Evolutionary conservation across 345 rosid genomes (phyloP), one percentile per base, ranked within the genome.

Genomic region (Populus pruinosa): DNA sequence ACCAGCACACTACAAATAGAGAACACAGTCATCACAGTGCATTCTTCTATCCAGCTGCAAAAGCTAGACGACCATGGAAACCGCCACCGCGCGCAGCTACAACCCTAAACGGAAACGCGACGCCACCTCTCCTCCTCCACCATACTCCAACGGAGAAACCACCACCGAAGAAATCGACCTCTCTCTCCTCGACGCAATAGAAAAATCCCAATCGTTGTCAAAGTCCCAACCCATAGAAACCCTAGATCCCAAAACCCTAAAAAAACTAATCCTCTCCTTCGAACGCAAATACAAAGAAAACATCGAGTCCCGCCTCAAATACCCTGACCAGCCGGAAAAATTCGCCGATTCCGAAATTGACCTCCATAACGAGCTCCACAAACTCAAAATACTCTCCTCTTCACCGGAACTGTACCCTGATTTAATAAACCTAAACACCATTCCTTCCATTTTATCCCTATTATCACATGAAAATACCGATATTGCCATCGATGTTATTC

Each of bases 211-310:
- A 5, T 73, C 73, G 10, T 70, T 25, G 23, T 9, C 65, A 47
- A 25, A 71, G 18, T 61, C 65, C 65, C 29, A 36, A 69, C 50
- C 86, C 70, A 90, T 93, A 10, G 97, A 93, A 43, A 86, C 81
- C 25, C 91, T 95, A 41, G 99, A 95, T 89, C 84, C 87, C 61
- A 92, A 92, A 70, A 82, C 94, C 73, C 87, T 95, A 14, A 93
- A 93, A 78, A 95, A 91, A 85, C 91, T 91, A 5, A 96, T 93
- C 27, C 93, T 95, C 69, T 90, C 99, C 75, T 95, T 95, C 88
- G 99, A 95, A 87, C 96, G 98, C 10, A 98, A 98, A 53, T 93
- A 91, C 78, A 91, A 94, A 74, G 99, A 95, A 75, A 95, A 95
- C 88, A 95, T 93, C 70, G 98, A 94, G 47, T 98, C 99, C 31